Conservation (phyloP, 352 stramenopile species). For the Blastocystis hominis region DNA sequence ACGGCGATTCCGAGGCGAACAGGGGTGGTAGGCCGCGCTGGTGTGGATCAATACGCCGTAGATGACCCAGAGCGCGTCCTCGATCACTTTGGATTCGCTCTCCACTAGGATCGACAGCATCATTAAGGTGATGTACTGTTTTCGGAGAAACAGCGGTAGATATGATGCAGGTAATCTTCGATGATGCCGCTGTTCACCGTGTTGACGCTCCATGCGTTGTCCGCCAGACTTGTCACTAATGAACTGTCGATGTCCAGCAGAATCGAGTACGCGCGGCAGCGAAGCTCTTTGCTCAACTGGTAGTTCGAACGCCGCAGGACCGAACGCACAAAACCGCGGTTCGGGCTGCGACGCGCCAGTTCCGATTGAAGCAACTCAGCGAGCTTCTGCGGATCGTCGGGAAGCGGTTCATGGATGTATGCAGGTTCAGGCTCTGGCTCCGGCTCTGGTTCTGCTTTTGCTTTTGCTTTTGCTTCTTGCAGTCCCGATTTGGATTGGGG, state of each 20-base stretch:
- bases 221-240: background rate
- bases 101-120: background rate
- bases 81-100: background rate
- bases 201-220: background rate
- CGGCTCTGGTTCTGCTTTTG: background rate
- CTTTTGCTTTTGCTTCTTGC: too few species aligned
- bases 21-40: background rate
- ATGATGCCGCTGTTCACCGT: slow-evolving; percentile 20
- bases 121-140: background rate
- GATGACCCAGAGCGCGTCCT: slow-evolving; percentile 3
- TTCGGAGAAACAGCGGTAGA: background rate
- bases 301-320: background rate
- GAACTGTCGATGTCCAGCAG: background rate
- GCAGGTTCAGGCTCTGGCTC: background rate
- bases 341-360: background rate
- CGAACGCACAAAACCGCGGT: background rate
- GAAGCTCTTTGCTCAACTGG: background rate
- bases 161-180: slow-evolving; percentile 19
- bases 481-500: too few species aligned
- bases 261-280: background rate
- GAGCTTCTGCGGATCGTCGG: background rate
- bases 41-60: slow-evolving; percentile 21
- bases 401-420: background rate
- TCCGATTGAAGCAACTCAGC: slow-evolving; percentile 2
- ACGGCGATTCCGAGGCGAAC: background rate